Conservation (phyloP, 441 rosid species). For the Francoa sonchifolia region DNA sequence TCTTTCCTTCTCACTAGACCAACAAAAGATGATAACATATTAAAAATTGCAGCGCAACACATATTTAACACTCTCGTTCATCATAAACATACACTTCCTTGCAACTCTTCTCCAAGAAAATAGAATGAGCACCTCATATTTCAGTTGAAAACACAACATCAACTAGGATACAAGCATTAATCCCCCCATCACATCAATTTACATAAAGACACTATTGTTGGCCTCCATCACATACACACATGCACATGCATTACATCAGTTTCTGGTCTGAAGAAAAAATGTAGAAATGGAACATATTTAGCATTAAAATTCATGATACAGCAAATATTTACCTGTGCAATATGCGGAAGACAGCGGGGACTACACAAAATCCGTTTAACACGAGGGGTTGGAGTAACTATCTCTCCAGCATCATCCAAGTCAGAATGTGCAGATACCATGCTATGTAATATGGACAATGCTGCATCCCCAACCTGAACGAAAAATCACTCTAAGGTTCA, state of each 20-base stretch:
- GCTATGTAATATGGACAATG: constrained; percentile 84
- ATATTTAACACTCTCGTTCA: too few species aligned
- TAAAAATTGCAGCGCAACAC: too few species aligned
- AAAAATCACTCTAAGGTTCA: constrained; percentile 13
- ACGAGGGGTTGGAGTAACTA: constrained; percentile 98
- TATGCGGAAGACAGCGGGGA: constrained; percentile 95
- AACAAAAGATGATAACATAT: too few species aligned
- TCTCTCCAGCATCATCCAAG: constrained; percentile 99
- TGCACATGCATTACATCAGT: too few species aligned
- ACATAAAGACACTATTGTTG: too few species aligned
- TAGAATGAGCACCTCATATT: not conserved
- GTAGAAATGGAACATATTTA: not conserved
- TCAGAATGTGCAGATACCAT: constrained; percentile 99
- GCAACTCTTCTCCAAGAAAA: not conserved
- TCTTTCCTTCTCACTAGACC: too few species aligned
- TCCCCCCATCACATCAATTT: too few species aligned
- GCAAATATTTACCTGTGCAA: constrained; percentile 64
- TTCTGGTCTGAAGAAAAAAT: too few species aligned
- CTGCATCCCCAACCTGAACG: constrained; percentile 88
- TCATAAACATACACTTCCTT: not conserved
- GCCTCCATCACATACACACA: too few species aligned
- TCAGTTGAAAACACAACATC: not conserved
- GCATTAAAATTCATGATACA: constrained; percentile 4
- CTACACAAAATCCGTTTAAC: constrained; percentile 93
- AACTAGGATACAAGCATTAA: not conserved